Evolutionary conservation across 352 stramenopile species (phyloP).

Genomic region (Phytophthora niederhauseri): DNA sequence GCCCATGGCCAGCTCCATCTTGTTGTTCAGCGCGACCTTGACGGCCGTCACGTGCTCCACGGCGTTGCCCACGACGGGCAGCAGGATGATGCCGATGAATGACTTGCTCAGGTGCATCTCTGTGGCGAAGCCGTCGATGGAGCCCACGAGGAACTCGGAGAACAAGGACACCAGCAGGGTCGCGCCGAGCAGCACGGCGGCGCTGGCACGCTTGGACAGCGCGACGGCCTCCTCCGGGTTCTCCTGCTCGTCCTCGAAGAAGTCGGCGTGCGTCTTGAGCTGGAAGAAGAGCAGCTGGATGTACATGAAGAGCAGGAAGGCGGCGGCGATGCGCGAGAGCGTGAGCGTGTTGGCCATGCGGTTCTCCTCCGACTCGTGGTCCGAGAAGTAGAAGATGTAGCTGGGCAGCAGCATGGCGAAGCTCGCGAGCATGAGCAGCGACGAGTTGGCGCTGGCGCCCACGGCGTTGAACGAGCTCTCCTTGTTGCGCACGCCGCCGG

Average conservation of each 20-base stretch:
- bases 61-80: conserved; percentile 98
- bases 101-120: conserved; percentile 81
- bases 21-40: conserved; percentile 97
- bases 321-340: conserved; percentile 79
- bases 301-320: conserved; percentile 94
- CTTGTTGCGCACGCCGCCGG: conserved; percentile 81
- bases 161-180: conserved; percentile 94
- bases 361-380: conserved; percentile 75
- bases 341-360: conserved; percentile 71
- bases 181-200: conserved; percentile 79
- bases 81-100: conserved; percentile 95
- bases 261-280: conserved; percentile 93
- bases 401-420: conserved; percentile 95
- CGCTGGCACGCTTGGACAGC: conserved; percentile 81
- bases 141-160: conserved; percentile 93
- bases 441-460: conserved; percentile 94
- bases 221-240: conserved; percentile 74
- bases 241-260: conserved; percentile 82
- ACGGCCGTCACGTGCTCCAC: conserved; percentile 98
- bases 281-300: conserved; percentile 96
- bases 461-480: conserved; percentile 95
- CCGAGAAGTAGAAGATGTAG: conserved; percentile 91
- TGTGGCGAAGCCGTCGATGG: conserved; percentile 78
- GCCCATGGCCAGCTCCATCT: conserved; percentile 99
- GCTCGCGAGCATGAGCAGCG: conserved; percentile 93